Evolutionary conservation across 371 early-diverging fungal genomes (phyloP), one percentile per base, ranked within the genome.

Genomic region (Mucor sp.): DNA sequence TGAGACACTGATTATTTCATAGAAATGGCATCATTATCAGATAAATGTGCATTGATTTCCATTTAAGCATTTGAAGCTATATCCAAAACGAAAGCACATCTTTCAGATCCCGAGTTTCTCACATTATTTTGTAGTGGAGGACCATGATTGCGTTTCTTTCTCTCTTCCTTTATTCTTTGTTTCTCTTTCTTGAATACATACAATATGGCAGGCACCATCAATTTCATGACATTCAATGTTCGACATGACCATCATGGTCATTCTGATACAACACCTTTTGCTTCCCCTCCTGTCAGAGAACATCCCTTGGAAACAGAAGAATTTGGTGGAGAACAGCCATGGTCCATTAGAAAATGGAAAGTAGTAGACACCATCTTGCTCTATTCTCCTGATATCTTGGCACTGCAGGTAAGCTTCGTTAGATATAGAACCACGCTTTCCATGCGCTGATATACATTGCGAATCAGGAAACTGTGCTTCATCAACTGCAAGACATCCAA

Each of bases 401-500:
- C 76, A 1, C 48, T 85, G 23, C 85, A 85, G 61, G 85, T 80
- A 70, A 62, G 39, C 4, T 33, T 21, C 15, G 2, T 19, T 21
- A 4, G 32, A 23, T n/a, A 8, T 11, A 61, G 27, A 15, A 12
- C 1, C 30, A 11, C 39, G 57, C 19, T 33, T 4, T 27, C n/a
- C 14, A 35, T 12, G 27, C 14, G 2, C 4, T 25, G 0, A 53
- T 23, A 12, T 23, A 41, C 15, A 17, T 19, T 41, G 25, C 11
- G 5, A 35, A 27, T 25, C 62, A 86, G 84, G 86, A 86, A 68
- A 75, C 82, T n/a, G 65, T 72, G 1, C 47, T 70, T 65, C 75
- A 82, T 35, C 86, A 86, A 76, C 53, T 86, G 3, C 44, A 64
- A 14, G 86, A 85, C 64, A 56, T 86, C n/a, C 76, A 76, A n/a